phyloP scores from a whole-genome alignment of 2,329 filamentous ascomycete species.

The Gremmenia infestans region DNA sequence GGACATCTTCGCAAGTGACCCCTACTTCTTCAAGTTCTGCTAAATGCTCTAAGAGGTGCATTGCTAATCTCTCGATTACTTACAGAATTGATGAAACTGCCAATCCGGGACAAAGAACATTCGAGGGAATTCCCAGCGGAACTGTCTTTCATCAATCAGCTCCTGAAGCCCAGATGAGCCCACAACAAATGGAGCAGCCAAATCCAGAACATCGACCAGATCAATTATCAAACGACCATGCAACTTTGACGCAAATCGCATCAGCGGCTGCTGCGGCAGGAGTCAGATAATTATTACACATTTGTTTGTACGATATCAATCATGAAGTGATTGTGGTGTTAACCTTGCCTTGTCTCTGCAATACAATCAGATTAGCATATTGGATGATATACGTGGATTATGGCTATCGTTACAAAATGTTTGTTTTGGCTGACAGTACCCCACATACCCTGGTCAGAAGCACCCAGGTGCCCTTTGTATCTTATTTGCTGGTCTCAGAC shows the following conservation, averaged over 20 bases:
- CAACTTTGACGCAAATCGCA: constrained; percentile 6
- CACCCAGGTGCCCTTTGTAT: too few species aligned
- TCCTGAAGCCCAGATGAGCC: neutral
- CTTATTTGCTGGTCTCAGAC: too few species aligned
- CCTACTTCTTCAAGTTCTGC: neutral
- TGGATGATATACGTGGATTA: too few species aligned
- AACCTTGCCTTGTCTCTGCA: too few species aligned
- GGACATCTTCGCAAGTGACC: neutral
- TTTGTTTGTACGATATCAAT: too few species aligned
- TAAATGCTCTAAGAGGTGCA: too few species aligned
- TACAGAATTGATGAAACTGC: neutral
- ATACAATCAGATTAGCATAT: too few species aligned
- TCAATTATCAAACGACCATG: constrained; percentile 2
- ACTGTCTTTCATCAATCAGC: neutral
- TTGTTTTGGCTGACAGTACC: too few species aligned
- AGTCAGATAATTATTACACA: neutral
- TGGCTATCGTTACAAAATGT: too few species aligned
- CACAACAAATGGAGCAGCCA: neutral
- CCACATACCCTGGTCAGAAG: too few species aligned
- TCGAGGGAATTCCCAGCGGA: neutral
- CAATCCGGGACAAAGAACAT: neutral
- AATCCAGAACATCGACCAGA: neutral
- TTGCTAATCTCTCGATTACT: too few species aligned
- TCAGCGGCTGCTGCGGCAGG: constrained; percentile 5
- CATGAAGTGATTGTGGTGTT: too few species aligned